Evolutionary conservation across 805 yeast genomes (phyloP).

Genomic region (Spathaspora hagerdaliae): DNA sequence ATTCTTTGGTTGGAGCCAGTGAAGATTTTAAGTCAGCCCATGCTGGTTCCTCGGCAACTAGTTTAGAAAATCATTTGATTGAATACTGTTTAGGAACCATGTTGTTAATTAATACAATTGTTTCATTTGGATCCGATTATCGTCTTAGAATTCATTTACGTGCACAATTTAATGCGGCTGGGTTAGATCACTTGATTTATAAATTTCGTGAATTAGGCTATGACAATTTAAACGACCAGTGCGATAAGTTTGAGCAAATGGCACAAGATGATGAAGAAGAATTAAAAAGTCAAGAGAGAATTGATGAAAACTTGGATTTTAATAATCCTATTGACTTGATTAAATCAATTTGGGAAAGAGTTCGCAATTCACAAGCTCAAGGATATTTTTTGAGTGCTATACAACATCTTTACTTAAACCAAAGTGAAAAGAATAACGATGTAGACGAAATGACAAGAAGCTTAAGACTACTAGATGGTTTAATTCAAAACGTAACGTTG

Average conservation of each 20-base stretch:
- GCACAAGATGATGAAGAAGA: conserved; percentile 56
- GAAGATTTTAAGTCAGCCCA: conserved; percentile 61
- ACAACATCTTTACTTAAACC: conserved; percentile 61
- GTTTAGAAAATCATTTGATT: conserved; percentile 55
- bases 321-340: conserved; percentile 72
- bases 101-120: conserved; percentile 64
- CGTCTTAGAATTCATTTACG: conserved; percentile 55
- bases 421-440: conserved; percentile 45
- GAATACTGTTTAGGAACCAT: conserved; percentile 73
- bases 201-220: conserved; percentile 50
- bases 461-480: conserved; percentile 59
- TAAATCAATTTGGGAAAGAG: conserved; percentile 51
- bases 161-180: conserved; percentile 54
- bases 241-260: conserved; percentile 54
- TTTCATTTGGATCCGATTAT: conserved; percentile 41
- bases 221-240: conserved; percentile 61
- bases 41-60: conserved; percentile 23
- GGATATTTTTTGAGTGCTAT: conserved; percentile 57
- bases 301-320: conserved; percentile 48
- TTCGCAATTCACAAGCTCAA: conserved; percentile 57
- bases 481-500: conserved; percentile 57
- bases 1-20: conserved; percentile 89
- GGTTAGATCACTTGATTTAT: conserved; percentile 49
- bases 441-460: conserved; percentile 47
- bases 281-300: conserved; percentile 25